phyloP scores from a whole-genome alignment of 345 rosid genomes.

The Turnera subulata region DNA sequence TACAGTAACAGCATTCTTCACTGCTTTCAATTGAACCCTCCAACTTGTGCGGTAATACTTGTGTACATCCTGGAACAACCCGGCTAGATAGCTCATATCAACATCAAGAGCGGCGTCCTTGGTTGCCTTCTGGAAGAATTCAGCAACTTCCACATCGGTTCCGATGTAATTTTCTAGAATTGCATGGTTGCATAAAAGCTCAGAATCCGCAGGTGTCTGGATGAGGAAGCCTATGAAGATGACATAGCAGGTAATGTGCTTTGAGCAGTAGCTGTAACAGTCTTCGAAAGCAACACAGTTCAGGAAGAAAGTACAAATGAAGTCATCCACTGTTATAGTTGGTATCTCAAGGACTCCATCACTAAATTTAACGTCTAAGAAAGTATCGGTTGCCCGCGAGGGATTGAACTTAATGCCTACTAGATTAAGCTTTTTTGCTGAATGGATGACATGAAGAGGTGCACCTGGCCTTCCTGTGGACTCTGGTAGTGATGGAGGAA shows the following conservation, averaged over 20 bases:
- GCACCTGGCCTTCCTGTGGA: neutral
- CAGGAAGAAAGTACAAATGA: constrained; percentile 8
- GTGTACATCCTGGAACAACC: constrained; percentile 17
- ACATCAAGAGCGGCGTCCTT: constrained; percentile 7
- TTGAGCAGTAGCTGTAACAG: constrained; percentile 2
- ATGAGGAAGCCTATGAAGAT: constrained; percentile 9
- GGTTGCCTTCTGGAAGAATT: constrained; percentile 11
- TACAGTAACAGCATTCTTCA: constrained; percentile 14
- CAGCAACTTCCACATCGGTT: constrained; percentile 12
- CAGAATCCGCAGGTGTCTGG: neutral
- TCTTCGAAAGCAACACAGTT: constrained; percentile 26
- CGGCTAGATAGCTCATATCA: constrained; percentile 1
- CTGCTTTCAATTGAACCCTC: constrained; percentile 13
- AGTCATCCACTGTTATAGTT: neutral
- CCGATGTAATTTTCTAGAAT: constrained; percentile 19
- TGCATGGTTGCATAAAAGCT: constrained; percentile 2
- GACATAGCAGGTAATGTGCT: constrained; percentile 12
- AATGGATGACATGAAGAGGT: neutral
- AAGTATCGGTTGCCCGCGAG: neutral
- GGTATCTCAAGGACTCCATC: constrained; percentile 15
- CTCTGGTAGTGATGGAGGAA: neutral
- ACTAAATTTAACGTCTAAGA: constrained; percentile 11
- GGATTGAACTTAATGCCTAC: constrained; percentile 15
- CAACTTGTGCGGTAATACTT: constrained; percentile 14
- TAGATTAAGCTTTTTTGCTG: constrained; percentile 5